phyloP scores from a whole-genome alignment of 108 stramenopile species.

The Nitzschia putrida region DNA sequence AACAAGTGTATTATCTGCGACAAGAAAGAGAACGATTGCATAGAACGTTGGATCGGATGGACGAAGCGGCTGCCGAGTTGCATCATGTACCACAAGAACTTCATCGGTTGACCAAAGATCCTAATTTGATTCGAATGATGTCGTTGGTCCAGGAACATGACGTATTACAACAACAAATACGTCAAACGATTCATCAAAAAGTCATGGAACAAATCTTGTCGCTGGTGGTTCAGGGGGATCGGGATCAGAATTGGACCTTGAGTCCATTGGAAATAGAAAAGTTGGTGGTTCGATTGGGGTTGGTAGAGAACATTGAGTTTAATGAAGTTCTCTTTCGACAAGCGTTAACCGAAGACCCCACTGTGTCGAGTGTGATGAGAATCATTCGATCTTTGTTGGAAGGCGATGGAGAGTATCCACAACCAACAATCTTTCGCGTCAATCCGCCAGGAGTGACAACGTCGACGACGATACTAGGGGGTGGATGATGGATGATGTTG shows the following conservation, averaged over 20 bases:
- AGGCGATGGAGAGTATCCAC: slow-evolving; percentile 26
- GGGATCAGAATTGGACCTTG: slow-evolving; percentile 20
- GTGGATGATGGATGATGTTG: no score
- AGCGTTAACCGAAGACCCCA: slow-evolving; percentile 12
- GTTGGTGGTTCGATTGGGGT: slow-evolving; percentile 10
- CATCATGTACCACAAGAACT: slow-evolving; percentile 24
- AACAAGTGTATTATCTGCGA: slow-evolving; percentile 15
- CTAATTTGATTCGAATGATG: slow-evolving; percentile 12
- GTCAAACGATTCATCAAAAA: slow-evolving; percentile 19
- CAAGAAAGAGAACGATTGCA: slow-evolving; percentile 30
- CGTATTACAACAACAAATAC: slow-evolving; percentile 16
- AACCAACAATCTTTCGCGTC: slow-evolving; percentile 6
- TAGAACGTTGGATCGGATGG: slow-evolving; percentile 26
- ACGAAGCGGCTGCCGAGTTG: slow-evolving; percentile 19
- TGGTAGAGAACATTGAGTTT: slow-evolving; percentile 16
- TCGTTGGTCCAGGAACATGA: slow-evolving; percentile 16
- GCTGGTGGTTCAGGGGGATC: slow-evolving; percentile 22
- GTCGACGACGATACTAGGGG: no score
- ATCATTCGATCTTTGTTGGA: slow-evolving; percentile 25
- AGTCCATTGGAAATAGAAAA: slow-evolving; percentile 22
- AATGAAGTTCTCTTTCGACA: slow-evolving; percentile 26
- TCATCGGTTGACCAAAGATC: slow-evolving; percentile 18
- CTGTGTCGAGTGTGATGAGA: slow-evolving; percentile 9
- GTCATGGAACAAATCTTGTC: slow-evolving; percentile 24
- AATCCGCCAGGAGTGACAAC: background rate